Evolutionary conservation across 352 stramenopile genomes (phyloP).

Genomic region (Globisporangium alternatum): DNA sequence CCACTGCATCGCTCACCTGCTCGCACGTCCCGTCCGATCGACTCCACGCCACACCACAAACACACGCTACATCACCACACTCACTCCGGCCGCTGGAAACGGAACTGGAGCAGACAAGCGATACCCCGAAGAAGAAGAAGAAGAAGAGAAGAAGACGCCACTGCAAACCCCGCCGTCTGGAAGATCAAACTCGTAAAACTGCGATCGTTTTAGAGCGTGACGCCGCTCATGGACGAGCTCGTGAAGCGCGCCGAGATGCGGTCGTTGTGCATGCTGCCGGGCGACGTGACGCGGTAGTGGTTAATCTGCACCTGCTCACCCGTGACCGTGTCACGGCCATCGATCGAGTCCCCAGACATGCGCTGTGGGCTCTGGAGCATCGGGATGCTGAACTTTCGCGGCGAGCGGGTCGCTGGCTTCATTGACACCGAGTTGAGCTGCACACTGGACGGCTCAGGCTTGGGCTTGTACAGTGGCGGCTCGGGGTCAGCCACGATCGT

Average conservation of each 20-base stretch:
- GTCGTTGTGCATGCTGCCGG: conserved; percentile 15
- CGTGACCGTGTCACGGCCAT: conserved; percentile 18
- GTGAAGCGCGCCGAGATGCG: conserved; percentile 18
- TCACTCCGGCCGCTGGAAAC: background rate
- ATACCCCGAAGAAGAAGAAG: conserved; percentile 4
- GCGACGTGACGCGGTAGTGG: conserved; percentile 15
- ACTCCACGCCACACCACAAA: conserved; percentile 6
- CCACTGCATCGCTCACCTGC: background rate
- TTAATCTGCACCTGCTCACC: background rate
- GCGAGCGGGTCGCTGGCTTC: conserved; percentile 11
- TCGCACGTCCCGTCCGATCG: background rate
- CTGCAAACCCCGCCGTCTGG: background rate
- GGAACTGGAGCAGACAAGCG: background rate
- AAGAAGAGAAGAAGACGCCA: conserved; percentile 1
- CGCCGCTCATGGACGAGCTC: conserved; percentile 17
- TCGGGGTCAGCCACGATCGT: conserved; percentile 8
- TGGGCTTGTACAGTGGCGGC: conserved; percentile 17
- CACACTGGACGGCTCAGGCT: conserved; percentile 13
- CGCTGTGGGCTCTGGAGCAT: conserved; percentile 22
- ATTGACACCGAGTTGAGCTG: conserved; percentile 18
- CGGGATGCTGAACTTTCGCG: conserved; percentile 22
- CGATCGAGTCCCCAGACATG: conserved; percentile 17
- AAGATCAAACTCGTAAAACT: conserved; percentile 10
- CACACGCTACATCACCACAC: conserved; percentile 4
- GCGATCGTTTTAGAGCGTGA: conserved; percentile 17